Evolutionary conservation across 2,329 filamentous ascomycete genomes (phyloP), one percentile per base, ranked within the genome.

Genomic region (Fonsecaea nubica): DNA sequence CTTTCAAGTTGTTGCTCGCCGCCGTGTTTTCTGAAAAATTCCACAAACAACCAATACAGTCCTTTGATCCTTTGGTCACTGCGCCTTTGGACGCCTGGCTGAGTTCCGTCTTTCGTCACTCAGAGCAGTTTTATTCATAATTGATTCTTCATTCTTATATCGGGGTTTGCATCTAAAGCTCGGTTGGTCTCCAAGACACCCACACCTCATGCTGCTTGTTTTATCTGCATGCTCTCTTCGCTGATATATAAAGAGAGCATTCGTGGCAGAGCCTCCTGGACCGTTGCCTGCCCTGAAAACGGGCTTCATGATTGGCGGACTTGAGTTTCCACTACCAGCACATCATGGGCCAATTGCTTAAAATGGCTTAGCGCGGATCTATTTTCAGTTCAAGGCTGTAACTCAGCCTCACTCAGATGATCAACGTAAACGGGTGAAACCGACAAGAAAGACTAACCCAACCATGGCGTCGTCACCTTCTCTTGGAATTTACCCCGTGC

Each of bases 341-440:
- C 18, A 18, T 50, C 7, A 50, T 30, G 13, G 18, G 45, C 18
- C 4, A 2, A 2, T 1, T 4, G 10, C 5, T 10, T 1, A 12
- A 50, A 50, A 13, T 25, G 9, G 45, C 8, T 30, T 50, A 50
- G 45, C 21, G 45, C 21, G 4, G 21, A 4, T 7, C 45, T 50
- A 50, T 50, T 50, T 50, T 50, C 45, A 50, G 45, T 9, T 50
- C 21, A 21, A 50, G 45, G 45, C 45, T 50, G 18, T 18, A 6
- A 21, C 42, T 48, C 42, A 48, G 42, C 42, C 42, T 48, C 42
- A 48, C 18, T 48, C 21, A 32, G 42, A 48, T 12, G 42, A 48
- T 48, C n/a, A 48, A n/a, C 42, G n/a, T n/a, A 48, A 21, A 6
- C 18, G 18, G 4, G 45, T 50, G 45, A 50, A 50, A 50, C 45